Percentiles rank a stretch among this genome's conserved stretches.
These are phyloP conservation scores for Nothophytophthora sp. DNA, from an alignment of 352 stramenopile genomes.

Conservation along the genomic window DNA sequence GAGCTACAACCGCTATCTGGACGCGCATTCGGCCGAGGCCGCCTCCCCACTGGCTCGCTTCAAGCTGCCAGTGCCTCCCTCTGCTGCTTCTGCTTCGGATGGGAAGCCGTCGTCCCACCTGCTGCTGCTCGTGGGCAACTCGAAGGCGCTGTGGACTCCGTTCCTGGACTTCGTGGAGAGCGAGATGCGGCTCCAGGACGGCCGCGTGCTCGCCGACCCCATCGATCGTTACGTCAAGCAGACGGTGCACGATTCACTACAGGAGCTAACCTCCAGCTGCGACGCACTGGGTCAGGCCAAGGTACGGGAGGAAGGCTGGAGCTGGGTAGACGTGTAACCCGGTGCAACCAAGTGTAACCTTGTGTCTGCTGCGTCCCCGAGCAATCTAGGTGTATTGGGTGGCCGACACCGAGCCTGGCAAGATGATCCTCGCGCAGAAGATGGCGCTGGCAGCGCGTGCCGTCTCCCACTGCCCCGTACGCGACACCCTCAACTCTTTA, in stretches of 20 bases:
- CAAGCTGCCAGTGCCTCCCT: constrained; percentile 31
- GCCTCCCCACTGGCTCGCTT: constrained; percentile 39
- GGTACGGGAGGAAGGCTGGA: constrained; percentile 10
- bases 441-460: constrained; percentile 56
- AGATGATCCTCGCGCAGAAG: constrained; percentile 77
- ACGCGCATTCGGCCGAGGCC: constrained; percentile 26
- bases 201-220: constrained; percentile 39
- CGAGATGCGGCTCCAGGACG: constrained; percentile 29
- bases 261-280: constrained; percentile 14
- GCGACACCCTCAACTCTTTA: background rate
- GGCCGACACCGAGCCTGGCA: constrained; percentile 57
- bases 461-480: constrained; percentile 48
- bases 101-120: constrained; percentile 38
- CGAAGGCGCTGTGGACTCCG: constrained; percentile 47
- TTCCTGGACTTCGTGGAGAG: constrained; percentile 44
- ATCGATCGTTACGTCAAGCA: constrained; percentile 63
- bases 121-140: constrained; percentile 75
- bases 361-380: no score
- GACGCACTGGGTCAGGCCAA: constrained; percentile 20
- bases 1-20: constrained; percentile 64
- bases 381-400: constrained; percentile 71
- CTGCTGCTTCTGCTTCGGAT: background rate
- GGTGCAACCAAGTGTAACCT: no score
- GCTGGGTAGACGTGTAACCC: background rate
- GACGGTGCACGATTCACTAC: constrained; percentile 31